A percentile compares a stretch with the other conserved stretches of the same genome.
Evolutionary conservation across 352 stramenopile species (phyloP).

Genomic region (Phytophthora podocarpi): DNA sequence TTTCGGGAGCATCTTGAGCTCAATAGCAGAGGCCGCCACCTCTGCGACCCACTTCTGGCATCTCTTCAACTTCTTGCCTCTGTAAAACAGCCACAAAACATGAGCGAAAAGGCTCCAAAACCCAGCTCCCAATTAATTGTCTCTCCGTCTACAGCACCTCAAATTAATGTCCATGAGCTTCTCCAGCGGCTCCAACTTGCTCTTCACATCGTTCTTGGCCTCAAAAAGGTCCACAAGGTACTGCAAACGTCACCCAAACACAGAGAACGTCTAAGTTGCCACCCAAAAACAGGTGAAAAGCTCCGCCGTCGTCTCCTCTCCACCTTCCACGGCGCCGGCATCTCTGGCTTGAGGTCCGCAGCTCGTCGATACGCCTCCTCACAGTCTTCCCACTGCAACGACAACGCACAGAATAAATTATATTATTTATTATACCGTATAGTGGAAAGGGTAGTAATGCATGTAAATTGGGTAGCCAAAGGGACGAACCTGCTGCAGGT

Average conservation of each 20-base stretch:
- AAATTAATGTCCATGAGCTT: constrained; percentile 78
- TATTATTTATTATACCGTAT: too few relatives aligned
- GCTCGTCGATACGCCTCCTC: constrained; percentile 73
- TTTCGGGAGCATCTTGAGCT: constrained; percentile 60
- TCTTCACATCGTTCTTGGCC: constrained; percentile 46
- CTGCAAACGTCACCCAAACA: constrained; percentile 30
- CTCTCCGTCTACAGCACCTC: constrained; percentile 36
- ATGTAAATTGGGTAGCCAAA: background rate
- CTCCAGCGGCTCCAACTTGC: constrained; percentile 72
- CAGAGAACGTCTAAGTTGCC: constrained; percentile 1
- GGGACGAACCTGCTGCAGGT: constrained; percentile 62
- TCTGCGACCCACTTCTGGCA: constrained; percentile 85
- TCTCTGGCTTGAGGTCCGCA: constrained; percentile 69
- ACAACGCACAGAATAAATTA: background rate
- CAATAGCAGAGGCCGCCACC: constrained; percentile 54
- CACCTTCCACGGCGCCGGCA: constrained; percentile 86
- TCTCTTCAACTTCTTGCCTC: constrained; percentile 73
- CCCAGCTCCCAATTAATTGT: background rate
- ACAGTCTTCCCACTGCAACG: constrained; percentile 65
- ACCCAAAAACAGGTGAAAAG: background rate
- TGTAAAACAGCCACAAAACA: constrained; percentile 23
- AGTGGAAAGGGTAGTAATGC: too few relatives aligned
- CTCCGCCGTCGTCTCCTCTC: background rate
- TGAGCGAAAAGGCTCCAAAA: constrained; percentile 2
- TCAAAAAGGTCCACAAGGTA: constrained; percentile 82